Evolutionary conservation across 2,329 filamentous ascomycete genomes (phyloP).

Genomic region (Stagonosporopsis tanaceti): DNA sequence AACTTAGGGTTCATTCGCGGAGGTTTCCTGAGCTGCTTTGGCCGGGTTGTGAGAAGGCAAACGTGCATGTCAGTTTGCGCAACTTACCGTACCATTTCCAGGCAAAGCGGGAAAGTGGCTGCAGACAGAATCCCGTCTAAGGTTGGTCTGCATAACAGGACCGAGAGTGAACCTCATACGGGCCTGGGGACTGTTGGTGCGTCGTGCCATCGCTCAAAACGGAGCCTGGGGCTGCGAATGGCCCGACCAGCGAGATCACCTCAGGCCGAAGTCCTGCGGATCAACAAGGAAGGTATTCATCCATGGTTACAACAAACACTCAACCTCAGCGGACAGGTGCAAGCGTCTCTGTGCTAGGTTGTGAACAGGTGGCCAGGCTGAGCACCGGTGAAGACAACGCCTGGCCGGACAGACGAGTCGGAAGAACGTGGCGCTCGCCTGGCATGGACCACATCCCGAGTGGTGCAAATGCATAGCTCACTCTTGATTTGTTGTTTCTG

Average conservation of each 20-base stretch:
- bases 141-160: not conserved
- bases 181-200: not conserved
- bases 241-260: not conserved
- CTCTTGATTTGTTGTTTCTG: not conserved
- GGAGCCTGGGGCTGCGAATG: not conserved
- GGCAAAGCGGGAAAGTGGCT: not conserved
- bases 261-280: not conserved
- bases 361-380: not conserved
- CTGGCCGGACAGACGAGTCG: not conserved
- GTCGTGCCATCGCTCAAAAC: not conserved
- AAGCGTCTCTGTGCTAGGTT: not conserved
- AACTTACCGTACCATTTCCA: not conserved
- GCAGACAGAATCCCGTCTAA: not conserved
- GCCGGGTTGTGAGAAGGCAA: not conserved
- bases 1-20: not conserved
- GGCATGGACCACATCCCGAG: not conserved
- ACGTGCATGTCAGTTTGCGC: not conserved
- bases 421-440: not conserved
- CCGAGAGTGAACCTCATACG: not conserved
- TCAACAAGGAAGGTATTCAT: not conserved
- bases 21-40: not conserved
- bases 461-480: not conserved
- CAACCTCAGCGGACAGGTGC: not conserved
- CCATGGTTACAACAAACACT: not conserved
- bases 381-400: constrained; percentile 1